Evolutionary conservation across 2,329 filamentous ascomycete species (phyloP).

Genomic region (Epichloe festucae): DNA sequence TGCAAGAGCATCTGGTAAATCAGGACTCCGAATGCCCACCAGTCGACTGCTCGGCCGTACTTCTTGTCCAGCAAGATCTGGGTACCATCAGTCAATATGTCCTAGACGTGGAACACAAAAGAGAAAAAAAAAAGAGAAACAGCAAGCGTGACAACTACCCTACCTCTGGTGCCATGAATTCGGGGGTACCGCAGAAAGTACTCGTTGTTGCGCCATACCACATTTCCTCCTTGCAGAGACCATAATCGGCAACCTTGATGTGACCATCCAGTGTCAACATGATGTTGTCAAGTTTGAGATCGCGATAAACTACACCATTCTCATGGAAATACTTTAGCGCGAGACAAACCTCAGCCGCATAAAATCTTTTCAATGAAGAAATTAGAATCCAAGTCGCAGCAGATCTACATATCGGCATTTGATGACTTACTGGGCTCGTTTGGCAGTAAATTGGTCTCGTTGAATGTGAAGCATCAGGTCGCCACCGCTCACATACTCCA

Average conservation of each 20-base stretch:
- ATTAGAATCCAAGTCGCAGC: not conserved
- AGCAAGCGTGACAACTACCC: slow-evolving; percentile 9
- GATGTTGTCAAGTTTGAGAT: slow-evolving; percentile 89
- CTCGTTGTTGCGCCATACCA: slow-evolving; percentile 96
- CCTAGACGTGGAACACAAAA: too few relatives aligned
- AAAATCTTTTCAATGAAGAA: slow-evolving; percentile 50
- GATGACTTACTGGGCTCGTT: slow-evolving; percentile 76
- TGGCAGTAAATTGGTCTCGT: slow-evolving; percentile 87
- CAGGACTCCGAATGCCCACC: slow-evolving; percentile 98
- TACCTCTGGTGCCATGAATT: slow-evolving; percentile 98
- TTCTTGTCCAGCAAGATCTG: slow-evolving; percentile 96
- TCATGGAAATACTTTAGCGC: slow-evolving; percentile 99
- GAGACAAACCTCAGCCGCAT: slow-evolving; percentile 92
- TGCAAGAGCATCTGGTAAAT: slow-evolving; percentile 99
- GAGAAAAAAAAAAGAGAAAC: not conserved
- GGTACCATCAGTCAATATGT: not conserved
- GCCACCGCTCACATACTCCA: slow-evolving; percentile 98
- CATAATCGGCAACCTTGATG: slow-evolving; percentile 97
- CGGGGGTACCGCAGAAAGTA: slow-evolving; percentile 98
- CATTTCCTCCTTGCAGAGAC: slow-evolving; percentile 99
- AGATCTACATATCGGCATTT: slow-evolving; percentile 6
- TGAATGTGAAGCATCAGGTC: slow-evolving; percentile 99
- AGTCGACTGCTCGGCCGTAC: slow-evolving; percentile 92
- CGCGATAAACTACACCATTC: slow-evolving; percentile 97
- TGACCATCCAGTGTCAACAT: slow-evolving; percentile 88